Base-by-base conservation (phyloP, 2,329 filamentous ascomycete genomes). In the Aspergillus hortae region DNA sequence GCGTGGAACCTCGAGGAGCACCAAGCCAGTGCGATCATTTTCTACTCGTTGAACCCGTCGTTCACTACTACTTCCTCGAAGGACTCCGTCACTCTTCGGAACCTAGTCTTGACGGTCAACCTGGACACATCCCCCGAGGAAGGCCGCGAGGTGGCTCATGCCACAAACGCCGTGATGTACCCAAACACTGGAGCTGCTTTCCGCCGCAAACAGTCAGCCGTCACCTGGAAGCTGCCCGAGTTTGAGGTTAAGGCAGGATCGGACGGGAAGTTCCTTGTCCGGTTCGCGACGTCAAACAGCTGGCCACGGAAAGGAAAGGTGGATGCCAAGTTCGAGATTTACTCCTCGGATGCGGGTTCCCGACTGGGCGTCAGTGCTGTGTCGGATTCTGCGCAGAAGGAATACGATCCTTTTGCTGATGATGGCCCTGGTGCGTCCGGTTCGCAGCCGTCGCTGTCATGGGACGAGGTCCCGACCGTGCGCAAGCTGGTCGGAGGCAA, bases 11-110 rank as follows among this genome's bases (percentile, higher is more conserved):
- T 89, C 2, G 87, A 94, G 63, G 83, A 88, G 41, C 86, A 88
- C 56, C 92, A 96, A 72, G 83, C 92, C n/a, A 92, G 89, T 38
- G 83, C 95, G 38, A 83, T 96, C 49, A 76, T 97, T 35, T 85
- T 88, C 64, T 97, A 96, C 73, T 85, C 85, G 5, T 80, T 94
- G 14, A 96, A 96, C 69, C 88, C 90, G 0, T 75, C 78, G 1
- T 90, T 85, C 65, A 55, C 67, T 57, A 77, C 74, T 45, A 74
- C 77, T 46, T 63, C 56, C 3, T 56, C 66, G 19, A 54, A 54
- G 11, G 58, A 77, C 62, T 65, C 80, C 71, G 64, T 90, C 36
- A 81, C 76, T 1, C 70, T 91, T 38, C 87, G 85, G 62, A 95
- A 96, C 61, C 79, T 96, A 21, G 87, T 95, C 56, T 76, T 97